phyloP scores from a whole-genome alignment of 306 rosid species.

The Begonia masoniana region DNA sequence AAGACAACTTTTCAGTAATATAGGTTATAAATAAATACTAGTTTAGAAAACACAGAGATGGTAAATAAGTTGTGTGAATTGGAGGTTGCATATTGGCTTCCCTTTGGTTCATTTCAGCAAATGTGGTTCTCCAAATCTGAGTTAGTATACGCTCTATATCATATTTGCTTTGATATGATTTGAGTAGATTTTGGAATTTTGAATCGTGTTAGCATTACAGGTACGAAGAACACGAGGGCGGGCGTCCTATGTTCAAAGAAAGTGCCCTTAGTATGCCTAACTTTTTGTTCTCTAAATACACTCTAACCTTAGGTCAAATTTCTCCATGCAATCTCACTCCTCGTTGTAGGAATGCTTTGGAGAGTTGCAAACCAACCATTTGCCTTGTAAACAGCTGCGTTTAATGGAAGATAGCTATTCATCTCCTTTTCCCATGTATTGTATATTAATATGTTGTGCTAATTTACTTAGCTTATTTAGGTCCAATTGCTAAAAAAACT shows the following conservation, averaged over 20 bases:
- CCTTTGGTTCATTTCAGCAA: slow-evolving; percentile 94
- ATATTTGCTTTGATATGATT: background rate
- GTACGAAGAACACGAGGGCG: slow-evolving; percentile 99
- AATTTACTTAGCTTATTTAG: too few relatives aligned
- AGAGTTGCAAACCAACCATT: too few relatives aligned
- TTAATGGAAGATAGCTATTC: too few relatives aligned
- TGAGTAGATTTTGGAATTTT: background rate
- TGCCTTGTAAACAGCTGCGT: too few relatives aligned
- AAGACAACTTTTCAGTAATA: slow-evolving; percentile 87
- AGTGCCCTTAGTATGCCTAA: slow-evolving; percentile 44
- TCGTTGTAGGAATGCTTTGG: too few relatives aligned
- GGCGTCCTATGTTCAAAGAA: slow-evolving; percentile 89
- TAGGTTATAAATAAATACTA: slow-evolving; percentile 27
- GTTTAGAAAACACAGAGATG: too few relatives aligned
- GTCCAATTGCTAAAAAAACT: too few relatives aligned
- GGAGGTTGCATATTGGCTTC: slow-evolving; percentile 99
- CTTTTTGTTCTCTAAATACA: too few relatives aligned
- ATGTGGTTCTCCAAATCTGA: slow-evolving; percentile 91
- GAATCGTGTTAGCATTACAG: slow-evolving; percentile 15
- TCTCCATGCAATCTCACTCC: too few relatives aligned
- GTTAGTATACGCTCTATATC: slow-evolving; percentile 22
- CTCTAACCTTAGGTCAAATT: too few relatives aligned
- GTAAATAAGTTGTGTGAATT: slow-evolving; percentile 30
- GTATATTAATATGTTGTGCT: too few relatives aligned
- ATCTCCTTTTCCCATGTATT: too few relatives aligned